A percentile compares a stretch with the other conserved stretches of the same genome.
phyloP scores from a whole-genome alignment of 352 stramenopile species.

The Peronospora tabacina region DNA sequence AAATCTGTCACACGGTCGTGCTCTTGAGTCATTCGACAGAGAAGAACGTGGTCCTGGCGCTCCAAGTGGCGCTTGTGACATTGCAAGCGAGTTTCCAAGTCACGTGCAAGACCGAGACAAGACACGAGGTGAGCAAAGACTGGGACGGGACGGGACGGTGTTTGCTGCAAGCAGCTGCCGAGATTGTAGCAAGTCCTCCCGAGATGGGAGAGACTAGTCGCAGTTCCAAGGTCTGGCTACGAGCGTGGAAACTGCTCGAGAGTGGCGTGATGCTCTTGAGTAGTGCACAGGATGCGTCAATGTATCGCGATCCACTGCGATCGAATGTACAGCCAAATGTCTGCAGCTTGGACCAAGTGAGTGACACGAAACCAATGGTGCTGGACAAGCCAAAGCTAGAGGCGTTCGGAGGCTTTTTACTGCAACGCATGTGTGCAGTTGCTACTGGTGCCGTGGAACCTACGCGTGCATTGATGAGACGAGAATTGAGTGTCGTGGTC shows the following conservation, averaged over 20 bases:
- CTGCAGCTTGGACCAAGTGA: slow-evolving; percentile 50
- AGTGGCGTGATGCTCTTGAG: slow-evolving; percentile 45
- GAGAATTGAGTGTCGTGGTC: slow-evolving; percentile 51
- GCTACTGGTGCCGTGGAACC: slow-evolving; percentile 15
- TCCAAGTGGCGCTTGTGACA: slow-evolving; percentile 37
- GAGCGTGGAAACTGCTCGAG: slow-evolving; percentile 56
- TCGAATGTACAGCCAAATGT: slow-evolving; percentile 69
- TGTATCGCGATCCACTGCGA: slow-evolving; percentile 65
- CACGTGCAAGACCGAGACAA: slow-evolving; percentile 20
- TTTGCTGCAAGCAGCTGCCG: slow-evolving; percentile 37
- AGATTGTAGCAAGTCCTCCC: slow-evolving; percentile 35
- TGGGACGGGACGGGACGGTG: slow-evolving; percentile 36
- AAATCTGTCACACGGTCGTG: slow-evolving; percentile 47
- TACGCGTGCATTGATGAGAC: slow-evolving; percentile 27
- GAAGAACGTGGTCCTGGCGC: slow-evolving; percentile 54
- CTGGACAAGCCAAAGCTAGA: slow-evolving; percentile 34
- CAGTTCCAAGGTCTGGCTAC: slow-evolving; percentile 45
- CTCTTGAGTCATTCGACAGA: slow-evolving; percentile 67
- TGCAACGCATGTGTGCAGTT: slow-evolving; percentile 38
- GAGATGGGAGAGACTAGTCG: slow-evolving; percentile 38
- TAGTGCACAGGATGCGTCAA: slow-evolving; percentile 40
- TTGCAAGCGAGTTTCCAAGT: slow-evolving; percentile 41
- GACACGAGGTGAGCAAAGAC: no score
- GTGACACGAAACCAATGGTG: slow-evolving; percentile 17
- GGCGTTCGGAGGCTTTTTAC: slow-evolving; percentile 31